A percentile compares a stretch with the other conserved stretches of the same genome.
phyloP scores from a whole-genome alignment of 169 alveolate species.

The Cardiosporidium cionae region DNA sequence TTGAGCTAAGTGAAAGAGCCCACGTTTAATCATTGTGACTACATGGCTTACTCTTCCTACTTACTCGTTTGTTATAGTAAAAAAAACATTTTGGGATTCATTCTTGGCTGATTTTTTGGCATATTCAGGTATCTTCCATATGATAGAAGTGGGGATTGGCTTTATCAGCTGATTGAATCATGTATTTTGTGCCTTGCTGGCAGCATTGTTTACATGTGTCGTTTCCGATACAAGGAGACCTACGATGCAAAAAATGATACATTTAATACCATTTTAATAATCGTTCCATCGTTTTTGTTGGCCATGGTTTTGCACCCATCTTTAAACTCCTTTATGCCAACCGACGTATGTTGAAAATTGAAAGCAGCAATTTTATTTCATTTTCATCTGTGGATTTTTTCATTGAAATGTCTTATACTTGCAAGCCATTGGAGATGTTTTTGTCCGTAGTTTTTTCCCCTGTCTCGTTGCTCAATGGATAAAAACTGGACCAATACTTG shows the following conservation, averaged over 20 bases:
- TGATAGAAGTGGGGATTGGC: constrained; percentile 88
- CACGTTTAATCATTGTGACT: no score
- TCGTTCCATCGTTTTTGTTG: constrained; percentile 67
- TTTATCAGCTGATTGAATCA: constrained; percentile 80
- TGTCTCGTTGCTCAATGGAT: background rate
- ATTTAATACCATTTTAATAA: constrained; percentile 55
- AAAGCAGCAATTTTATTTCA: background rate
- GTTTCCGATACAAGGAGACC: constrained; percentile 59
- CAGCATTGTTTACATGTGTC: constrained; percentile 66
- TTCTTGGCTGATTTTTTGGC: background rate
- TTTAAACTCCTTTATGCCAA: constrained; percentile 72
- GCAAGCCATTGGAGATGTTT: background rate
- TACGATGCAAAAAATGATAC: constrained; percentile 67
- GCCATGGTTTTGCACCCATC: constrained; percentile 82
- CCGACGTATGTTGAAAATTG: constrained; percentile 48
- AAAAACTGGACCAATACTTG: background rate
- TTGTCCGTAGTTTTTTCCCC: background rate
- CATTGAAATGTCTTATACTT: background rate
- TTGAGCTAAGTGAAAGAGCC: no score
- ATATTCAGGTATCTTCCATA: constrained; percentile 70
- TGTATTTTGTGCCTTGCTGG: constrained; percentile 62
- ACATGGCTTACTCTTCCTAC: no score
- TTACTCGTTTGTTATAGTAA: constrained; percentile 1
- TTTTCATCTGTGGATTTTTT: background rate
- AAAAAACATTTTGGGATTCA: background rate